phyloP scores from a whole-genome alignment of 768 basidiomycete genomes.

The Phylloporus sp. region DNA sequence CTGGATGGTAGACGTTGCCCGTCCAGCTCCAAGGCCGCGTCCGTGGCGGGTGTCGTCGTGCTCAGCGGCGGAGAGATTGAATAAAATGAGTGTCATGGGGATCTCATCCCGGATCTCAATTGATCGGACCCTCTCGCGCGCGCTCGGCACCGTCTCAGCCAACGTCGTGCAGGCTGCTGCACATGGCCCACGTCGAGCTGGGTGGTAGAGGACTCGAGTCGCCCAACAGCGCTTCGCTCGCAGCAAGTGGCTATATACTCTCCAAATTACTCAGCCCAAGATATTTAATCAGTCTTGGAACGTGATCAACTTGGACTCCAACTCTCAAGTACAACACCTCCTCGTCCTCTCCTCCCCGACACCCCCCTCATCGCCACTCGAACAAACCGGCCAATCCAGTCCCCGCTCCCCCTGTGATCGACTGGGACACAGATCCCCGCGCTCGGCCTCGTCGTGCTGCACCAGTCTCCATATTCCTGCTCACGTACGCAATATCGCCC shows the following conservation, averaged over 20 bases:
- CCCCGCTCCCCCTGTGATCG: constrained; percentile 9
- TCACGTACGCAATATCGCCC: constrained; percentile 20
- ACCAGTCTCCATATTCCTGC: constrained; percentile 16
- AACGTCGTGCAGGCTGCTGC: not conserved
- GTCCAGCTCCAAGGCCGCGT: not conserved
- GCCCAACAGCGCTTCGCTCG: not conserved
- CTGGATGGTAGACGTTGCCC: not conserved
- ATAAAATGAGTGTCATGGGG: not conserved
- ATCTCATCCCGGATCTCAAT: constrained; percentile 28
- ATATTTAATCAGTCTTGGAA: constrained; percentile 7
- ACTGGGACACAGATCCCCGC: constrained; percentile 13
- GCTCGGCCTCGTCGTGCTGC: constrained; percentile 13
- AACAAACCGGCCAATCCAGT: not conserved
- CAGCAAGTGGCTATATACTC: not conserved
- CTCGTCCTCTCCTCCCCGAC: not conserved
- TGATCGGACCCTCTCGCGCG: constrained; percentile 21
- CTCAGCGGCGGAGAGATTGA: not conserved
- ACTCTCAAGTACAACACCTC: constrained; percentile 6
- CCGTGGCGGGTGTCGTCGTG: not conserved
- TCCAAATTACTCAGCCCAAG: constrained; percentile 4
- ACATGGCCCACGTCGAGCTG: constrained; percentile 3
- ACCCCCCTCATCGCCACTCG: constrained; percentile 2
- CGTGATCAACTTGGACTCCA: constrained; percentile 20
- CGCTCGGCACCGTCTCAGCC: constrained; percentile 25
- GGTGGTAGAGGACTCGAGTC: not conserved